These are phyloP conservation scores for Flaveria sonorensis DNA, from an alignment of 129 eudicot species.

Conservation along the genomic window DNA sequence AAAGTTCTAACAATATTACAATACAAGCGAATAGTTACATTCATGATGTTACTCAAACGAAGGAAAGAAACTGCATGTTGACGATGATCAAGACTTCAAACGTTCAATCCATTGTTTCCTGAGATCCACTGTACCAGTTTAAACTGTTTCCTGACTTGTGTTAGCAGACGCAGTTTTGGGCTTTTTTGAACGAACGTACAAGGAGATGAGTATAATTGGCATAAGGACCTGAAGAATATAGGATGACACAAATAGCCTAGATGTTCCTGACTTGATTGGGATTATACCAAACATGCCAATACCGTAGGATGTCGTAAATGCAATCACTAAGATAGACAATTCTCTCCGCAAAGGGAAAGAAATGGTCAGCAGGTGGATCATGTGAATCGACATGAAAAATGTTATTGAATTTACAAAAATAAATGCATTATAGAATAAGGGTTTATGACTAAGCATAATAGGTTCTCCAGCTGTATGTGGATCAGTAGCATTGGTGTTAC, in stretches of 20 bases:
- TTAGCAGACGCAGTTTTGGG: background rate
- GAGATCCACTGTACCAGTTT: background rate
- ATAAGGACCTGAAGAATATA: constrained; percentile 13
- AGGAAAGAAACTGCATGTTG: background rate
- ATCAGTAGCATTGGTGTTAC: background rate
- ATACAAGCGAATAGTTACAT: background rate
- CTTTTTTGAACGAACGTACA: background rate
- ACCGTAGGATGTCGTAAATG: constrained; percentile 32
- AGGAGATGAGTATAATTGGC: background rate
- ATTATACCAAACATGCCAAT: constrained; percentile 32
- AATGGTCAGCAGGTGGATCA: constrained; percentile 33
- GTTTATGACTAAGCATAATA: constrained; percentile 32
- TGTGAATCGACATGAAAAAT: constrained; percentile 33
- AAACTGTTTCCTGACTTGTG: constrained; percentile 9
- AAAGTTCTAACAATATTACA: background rate
- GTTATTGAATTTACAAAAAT: constrained; percentile 42
- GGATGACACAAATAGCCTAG: constrained; percentile 8
- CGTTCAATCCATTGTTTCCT: background rate
- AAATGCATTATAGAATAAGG: constrained; percentile 16
- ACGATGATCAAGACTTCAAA: background rate
- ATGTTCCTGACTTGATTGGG: constrained; percentile 6
- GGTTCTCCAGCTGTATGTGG: constrained; percentile 39
- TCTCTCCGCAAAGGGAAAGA: constrained; percentile 48
- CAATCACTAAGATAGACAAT: constrained; percentile 27
- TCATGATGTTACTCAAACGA: background rate